These are phyloP conservation scores for Polytrichum commune DNA, from an alignment of 225 moss, liverwort and hornwort genomes.

Conservation along the genomic window DNA sequence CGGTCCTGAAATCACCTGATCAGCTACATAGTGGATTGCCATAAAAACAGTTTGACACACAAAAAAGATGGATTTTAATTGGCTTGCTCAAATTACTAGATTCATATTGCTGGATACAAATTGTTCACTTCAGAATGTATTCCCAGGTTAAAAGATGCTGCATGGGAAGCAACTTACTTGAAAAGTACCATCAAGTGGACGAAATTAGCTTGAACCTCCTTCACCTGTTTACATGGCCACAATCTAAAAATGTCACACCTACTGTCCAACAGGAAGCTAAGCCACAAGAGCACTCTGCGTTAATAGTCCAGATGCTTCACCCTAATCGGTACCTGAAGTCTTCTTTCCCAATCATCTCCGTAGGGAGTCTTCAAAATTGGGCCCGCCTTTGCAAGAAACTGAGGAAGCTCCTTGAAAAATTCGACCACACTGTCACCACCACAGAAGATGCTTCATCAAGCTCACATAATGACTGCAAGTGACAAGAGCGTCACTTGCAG, in stretches of 20 bases:
- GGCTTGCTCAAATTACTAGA: no score
- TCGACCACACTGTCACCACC: constrained; percentile 69
- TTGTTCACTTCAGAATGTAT: no score
- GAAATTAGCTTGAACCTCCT: constrained; percentile 92
- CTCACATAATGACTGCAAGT: no score
- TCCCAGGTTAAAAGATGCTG: neutral
- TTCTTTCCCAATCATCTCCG: constrained; percentile 88
- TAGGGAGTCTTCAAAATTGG: constrained; percentile 63
- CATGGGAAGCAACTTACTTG: constrained; percentile 58
- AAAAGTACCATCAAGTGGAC: constrained; percentile 86
- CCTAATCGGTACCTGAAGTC: constrained; percentile 58
- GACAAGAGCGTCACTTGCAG: neutral
- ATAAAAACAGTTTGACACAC: no score
- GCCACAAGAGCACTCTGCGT: neutral
- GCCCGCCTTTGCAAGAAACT: constrained; percentile 78
- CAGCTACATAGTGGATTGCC: no score
- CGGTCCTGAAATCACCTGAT: no score
- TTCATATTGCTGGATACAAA: no score
- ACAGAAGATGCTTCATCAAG: constrained; percentile 8
- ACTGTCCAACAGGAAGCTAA: constrained; percentile 12
- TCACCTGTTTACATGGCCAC: constrained; percentile 55
- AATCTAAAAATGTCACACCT: constrained; percentile 18
- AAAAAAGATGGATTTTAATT: no score
- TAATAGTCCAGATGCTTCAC: constrained; percentile 5
- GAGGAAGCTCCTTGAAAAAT: constrained; percentile 96